phyloP scores from a whole-genome alignment of 306 rosid genomes.

The Canavalia gladiata region DNA sequence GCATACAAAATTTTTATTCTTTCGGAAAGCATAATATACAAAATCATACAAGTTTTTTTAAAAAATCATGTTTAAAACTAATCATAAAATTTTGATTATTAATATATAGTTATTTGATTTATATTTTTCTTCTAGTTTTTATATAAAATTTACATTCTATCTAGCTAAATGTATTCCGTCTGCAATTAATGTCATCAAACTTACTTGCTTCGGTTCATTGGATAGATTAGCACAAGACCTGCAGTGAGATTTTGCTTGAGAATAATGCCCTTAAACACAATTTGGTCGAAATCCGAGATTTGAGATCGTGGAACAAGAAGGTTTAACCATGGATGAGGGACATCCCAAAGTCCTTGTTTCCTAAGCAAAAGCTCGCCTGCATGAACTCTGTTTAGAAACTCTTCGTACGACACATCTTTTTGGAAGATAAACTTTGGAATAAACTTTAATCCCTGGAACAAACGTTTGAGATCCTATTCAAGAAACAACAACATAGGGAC shows the following conservation, averaged over 20 bases:
- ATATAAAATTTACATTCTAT: no score
- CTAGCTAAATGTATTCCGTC: background rate
- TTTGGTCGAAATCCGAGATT: conserved; percentile 62
- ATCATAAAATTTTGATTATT: no score
- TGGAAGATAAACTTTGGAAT: conserved; percentile 60
- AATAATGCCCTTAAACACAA: conserved; percentile 72
- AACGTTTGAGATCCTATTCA: conserved; percentile 52
- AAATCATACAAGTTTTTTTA: no score
- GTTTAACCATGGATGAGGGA: conserved; percentile 94
- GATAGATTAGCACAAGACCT: conserved; percentile 68
- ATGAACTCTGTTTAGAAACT: conserved; percentile 76
- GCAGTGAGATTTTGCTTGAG: conserved; percentile 61
- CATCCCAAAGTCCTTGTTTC: conserved; percentile 72
- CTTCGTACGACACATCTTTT: conserved; percentile 65
- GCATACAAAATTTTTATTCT: no score
- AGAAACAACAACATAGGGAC: background rate
- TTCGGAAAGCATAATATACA: no score
- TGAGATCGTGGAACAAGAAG: conserved; percentile 79
- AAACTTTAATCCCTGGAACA: conserved; percentile 56
- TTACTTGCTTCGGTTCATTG: conserved; percentile 68
- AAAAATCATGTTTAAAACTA: no score
- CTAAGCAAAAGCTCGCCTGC: conserved; percentile 58
- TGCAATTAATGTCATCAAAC: background rate
- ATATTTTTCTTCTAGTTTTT: no score
- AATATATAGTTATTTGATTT: no score